Base-by-base conservation (phyloP, 1,139 yeast genomes). In the Suhomyces wounanorum region DNA sequence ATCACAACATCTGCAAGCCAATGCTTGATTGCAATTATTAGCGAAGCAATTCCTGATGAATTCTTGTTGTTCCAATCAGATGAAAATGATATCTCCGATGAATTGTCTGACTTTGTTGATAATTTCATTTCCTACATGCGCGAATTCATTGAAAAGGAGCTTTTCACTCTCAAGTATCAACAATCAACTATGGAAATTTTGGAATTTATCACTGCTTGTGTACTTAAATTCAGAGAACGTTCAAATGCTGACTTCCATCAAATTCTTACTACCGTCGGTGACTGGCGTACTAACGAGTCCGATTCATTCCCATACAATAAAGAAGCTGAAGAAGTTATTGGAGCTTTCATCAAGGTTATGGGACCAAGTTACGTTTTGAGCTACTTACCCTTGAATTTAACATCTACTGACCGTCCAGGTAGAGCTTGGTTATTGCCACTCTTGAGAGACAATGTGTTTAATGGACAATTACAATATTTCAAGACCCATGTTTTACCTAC, bases 381-480 rank as follows among this genome's bases (percentile, higher is more conserved):
- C 47, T 74, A 81, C 8, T 77, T 94, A 42, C 99, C 99, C 9
- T 77, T 94, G 64, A 90, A 92, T 63, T 77, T 94, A 61, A 61
- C 66, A 43, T 54, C 62, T 10, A 13, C 53, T 17, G 69, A 69
- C 40, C 70, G 74, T 44, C 81, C 87, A 21, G 96, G 96, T 45
- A 83, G 98, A 67, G 97, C 97, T 45, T 94, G 98, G 98, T 65
- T 94, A 60, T 78, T 94, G 55, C 99, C 99, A n/a, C 67, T 95
- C 36, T 79, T 94, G 55, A 86, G 98, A 70, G 97, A 92, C 60
- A 84, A 89, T 62, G 88, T 90, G 28, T 81, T 85, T 59, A 81
- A 83, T 63, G 87, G 97, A 1, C 78, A 80, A 51, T 74, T 95
- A 50, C 75, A 79, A 0, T 89, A 77, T 64, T 94, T 82, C 69